Evolutionary conservation across 2,329 filamentous ascomycete species (phyloP), one percentile per base, ranked within the genome.

Genomic region (Gaeumannomyces tritici): DNA sequence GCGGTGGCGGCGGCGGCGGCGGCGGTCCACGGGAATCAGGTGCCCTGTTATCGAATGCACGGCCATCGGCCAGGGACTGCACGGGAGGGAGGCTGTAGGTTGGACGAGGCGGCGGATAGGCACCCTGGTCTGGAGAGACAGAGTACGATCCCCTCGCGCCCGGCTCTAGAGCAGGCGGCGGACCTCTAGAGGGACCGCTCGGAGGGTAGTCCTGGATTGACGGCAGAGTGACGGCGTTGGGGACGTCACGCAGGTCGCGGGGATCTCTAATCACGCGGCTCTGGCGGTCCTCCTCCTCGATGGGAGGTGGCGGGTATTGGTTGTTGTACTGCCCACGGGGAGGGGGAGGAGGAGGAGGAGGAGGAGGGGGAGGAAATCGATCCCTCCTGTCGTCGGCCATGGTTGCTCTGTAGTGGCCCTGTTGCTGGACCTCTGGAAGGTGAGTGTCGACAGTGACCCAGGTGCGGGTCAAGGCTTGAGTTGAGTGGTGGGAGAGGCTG

Each of bases 171-270:
- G 74, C 66, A 78, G 80, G 63, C 71, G 72, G 59, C 70, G 61
- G 72, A 54, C 70, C 58, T 24, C 26, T 51, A 71, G 35, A 42
- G 15, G 64, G 73, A 71, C 24, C 72, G 67, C 65, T 62, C 63
- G 71, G 70, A 63, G 72, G 26, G 58, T 60, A 60, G 58, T 60
- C 80, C 62, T 81, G 75, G 61, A 83, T 82, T 24, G 80, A 77
- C 1, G 81, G 80, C 42, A 81, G 72, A 64, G 76, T 80, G 63
- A 80, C 75, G 2, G 80, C 80, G 66, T 66, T 73, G 66, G 73
- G 68, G 26, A 29, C 58, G 33, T 51, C 31, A 35, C 26, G 42
- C 21, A 63, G 69, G 68, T 64, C 68, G 61, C 62, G 67, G 70
- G 65, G 68, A 72, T 58, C 64, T 70, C 64, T 67, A 68, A 47